A percentile compares a stretch with the other conserved stretches of the same genome.
phyloP scores from a whole-genome alignment of 1,284 basidiomycete species.

The Sphagnurus paluster region DNA sequence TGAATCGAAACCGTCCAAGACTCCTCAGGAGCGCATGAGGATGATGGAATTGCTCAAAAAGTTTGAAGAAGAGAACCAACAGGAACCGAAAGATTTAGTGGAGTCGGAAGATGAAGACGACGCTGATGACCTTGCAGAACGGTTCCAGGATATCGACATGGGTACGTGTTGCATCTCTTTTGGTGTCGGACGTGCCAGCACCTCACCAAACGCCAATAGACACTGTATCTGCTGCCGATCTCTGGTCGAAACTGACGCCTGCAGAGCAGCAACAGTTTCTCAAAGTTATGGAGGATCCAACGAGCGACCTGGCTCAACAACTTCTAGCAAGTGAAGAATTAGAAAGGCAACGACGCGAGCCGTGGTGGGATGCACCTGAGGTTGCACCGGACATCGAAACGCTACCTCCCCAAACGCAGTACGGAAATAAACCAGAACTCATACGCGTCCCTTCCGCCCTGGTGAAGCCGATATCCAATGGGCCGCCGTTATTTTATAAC shows the following conservation, averaged over 20 bases:
- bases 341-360: conserved; percentile 42
- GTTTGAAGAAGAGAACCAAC: conserved; percentile 61
- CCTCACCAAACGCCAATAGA: conserved; percentile 38
- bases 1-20: conserved; percentile 49
- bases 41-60: conserved; percentile 72
- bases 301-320: conserved; percentile 53
- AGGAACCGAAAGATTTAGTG: conserved; percentile 32
- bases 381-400: conserved; percentile 14
- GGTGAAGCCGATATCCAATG: conserved; percentile 37
- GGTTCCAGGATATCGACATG: conserved; percentile 60
- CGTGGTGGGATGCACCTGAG: conserved; percentile 61
- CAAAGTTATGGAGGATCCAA: conserved; percentile 55
- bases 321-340: conserved; percentile 62
- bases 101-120: conserved; percentile 41
- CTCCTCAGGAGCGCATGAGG: conserved; percentile 50
- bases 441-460: conserved; percentile 52
- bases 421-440: conserved; percentile 42
- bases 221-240: conserved; percentile 49
- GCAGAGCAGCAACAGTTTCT: conserved; percentile 62
- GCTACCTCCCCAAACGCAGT: conserved; percentile 17
- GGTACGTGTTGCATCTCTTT: conserved; percentile 38
- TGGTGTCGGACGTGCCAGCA: background rate
- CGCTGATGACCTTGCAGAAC: conserved; percentile 47
- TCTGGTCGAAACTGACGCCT: conserved; percentile 64
- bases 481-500: conserved; percentile 61